Evolutionary conservation across 495 filamentous ascomycete genomes (phyloP).

Genomic region (Parathielavia appendiculata): DNA sequence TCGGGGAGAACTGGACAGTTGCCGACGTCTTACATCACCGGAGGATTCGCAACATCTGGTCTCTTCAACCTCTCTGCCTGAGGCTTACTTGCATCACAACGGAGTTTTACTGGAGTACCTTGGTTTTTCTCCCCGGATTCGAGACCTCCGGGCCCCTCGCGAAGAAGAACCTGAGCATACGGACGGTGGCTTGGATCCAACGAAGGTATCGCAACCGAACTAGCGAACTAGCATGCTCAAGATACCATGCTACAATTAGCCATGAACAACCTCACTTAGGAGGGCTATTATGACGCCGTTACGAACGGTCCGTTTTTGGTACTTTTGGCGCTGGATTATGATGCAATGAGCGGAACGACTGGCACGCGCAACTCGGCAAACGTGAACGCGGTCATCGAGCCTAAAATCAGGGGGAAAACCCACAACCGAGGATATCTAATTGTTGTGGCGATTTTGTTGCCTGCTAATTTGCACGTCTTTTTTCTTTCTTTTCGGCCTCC

Average conservation of each 20-base stretch:
- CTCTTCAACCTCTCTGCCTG: background rate
- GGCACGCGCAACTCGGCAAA: too few relatives aligned
- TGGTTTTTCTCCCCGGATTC: conserved; percentile 10
- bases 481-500: too few relatives aligned
- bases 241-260: conserved; percentile 7
- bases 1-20: conserved; percentile 21
- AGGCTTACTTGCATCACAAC: conserved; percentile 15
- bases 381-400: too few relatives aligned
- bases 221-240: too few relatives aligned
- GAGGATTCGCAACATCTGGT: conserved; percentile 10
- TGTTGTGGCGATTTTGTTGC: too few relatives aligned
- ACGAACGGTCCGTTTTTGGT: too few relatives aligned
- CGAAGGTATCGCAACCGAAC: too few relatives aligned
- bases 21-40: conserved; percentile 16
- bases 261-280: background rate
- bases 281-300: background rate
- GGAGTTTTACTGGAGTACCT: conserved; percentile 18
- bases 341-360: too few relatives aligned
- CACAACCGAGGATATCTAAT: too few relatives aligned
- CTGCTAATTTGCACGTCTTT: too few relatives aligned
- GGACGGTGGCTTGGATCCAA: background rate
- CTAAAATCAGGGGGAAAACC: too few relatives aligned
- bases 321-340: too few relatives aligned
- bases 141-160: conserved; percentile 6
- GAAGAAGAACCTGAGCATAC: conserved; percentile 1